Evolutionary conservation across 1,284 basidiomycete genomes (phyloP).

Genomic region (Tilletia indica): DNA sequence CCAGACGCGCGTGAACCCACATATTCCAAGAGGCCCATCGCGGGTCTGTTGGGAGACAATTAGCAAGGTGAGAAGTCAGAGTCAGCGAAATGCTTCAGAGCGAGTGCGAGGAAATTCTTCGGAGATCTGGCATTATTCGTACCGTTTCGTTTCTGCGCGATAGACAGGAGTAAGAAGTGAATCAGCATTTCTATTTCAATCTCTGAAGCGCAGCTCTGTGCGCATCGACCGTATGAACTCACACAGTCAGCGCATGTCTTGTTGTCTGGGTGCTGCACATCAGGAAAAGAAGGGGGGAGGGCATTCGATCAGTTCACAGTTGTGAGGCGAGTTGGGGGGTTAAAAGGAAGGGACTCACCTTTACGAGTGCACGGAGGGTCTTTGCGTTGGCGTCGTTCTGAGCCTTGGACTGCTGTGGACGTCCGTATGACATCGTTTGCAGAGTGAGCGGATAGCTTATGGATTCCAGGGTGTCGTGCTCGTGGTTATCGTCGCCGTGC

Average conservation of each 20-base stretch:
- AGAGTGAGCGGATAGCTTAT: too few relatives aligned
- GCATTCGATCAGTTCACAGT: too few relatives aligned
- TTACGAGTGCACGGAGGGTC: constrained; percentile 46
- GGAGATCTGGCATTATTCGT: neutral
- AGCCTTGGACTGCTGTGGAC: constrained; percentile 47
- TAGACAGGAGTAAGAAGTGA: neutral
- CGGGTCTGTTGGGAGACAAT: constrained; percentile 66
- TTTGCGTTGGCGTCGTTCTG: constrained; percentile 53
- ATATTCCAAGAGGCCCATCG: constrained; percentile 98
- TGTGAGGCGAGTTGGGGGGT: too few relatives aligned
- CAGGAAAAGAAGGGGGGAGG: neutral
- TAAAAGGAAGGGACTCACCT: constrained; percentile 18
- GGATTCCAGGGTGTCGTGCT: too few relatives aligned
- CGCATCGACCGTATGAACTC: constrained; percentile 24
- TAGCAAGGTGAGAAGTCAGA: neutral
- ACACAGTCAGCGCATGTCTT: constrained; percentile 68
- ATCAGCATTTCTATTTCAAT: neutral
- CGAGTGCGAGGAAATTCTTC: neutral
- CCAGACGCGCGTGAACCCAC: constrained; percentile 59
- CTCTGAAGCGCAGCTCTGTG: neutral
- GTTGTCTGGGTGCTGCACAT: constrained; percentile 75
- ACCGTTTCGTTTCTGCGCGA: constrained; percentile 29
- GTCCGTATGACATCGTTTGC: constrained; percentile 16
- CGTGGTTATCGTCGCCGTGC: too few relatives aligned
- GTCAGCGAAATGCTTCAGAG: neutral